Base-by-base conservation (phyloP, 2,329 filamentous ascomycete species). In the Septoria petroselini region DNA sequence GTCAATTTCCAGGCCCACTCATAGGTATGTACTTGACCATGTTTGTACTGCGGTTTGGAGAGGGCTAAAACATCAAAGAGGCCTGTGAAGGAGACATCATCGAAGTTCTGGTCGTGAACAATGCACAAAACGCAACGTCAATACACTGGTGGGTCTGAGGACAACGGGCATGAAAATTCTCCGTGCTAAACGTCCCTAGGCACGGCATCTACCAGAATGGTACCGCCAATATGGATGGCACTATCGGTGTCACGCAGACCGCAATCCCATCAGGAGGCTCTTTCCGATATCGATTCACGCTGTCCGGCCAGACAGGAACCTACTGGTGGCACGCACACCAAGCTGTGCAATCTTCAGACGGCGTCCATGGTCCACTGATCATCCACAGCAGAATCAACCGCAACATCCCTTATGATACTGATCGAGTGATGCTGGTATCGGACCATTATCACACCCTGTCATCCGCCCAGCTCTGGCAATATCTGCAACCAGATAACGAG, bases 271-370 rank as follows among this genome's bases (percentile, higher is more conserved):
- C 66, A 4, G 62, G 64, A 21, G 57, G 55, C 17, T 54, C 57
- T 5, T 67, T 65, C 50, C 64, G 60, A 3, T 68, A 68, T 42
- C 52, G 53, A n/a, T 85, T 86, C 63, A 78, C 76, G 0, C 72
- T 85, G 12, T 40, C 46, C 9, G 60, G 60, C 0, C 65, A 69
- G 47, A 62, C 57, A 33, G 66, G 66, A 1, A 80, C 76, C 0
- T 81, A 80, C 50, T 81, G 74, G 73, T 85, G 84, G 59, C 82
- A 85, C 61, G 80, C 76, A 0, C 83, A 85, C 46, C 75, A 81
- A 53, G 75, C 75, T 30, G 73, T 75, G 6, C 80, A 82, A 39
- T 76, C 79, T 0, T 76, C 78, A 0, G 82, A 85, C 61, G 83
- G 82, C 0, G 67, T 84, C 4, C 74, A 81, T 30, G 82, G 82